Base-by-base conservation (phyloP, 768 basidiomycete species). In the Suillus weaverae region DNA sequence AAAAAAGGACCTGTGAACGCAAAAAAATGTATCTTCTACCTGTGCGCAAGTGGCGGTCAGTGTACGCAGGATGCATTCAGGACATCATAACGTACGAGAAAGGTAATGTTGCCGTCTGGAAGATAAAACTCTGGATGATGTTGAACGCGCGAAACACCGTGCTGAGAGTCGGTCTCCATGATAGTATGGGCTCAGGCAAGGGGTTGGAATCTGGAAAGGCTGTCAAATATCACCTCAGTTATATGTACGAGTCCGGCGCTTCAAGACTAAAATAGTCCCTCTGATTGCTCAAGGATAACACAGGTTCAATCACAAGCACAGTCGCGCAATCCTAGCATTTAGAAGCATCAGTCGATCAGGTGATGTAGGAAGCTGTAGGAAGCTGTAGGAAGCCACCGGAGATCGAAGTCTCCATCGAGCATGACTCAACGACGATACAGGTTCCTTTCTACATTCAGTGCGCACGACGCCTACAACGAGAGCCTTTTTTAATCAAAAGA, bases 91-190 rank as follows among this genome's bases (percentile, higher is more conserved):
- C 83, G 57, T 66, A 88, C 88, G 30, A 86, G 57, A 63, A 89
- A 82, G 6, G 78, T 80, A 0, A 89, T 66, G 68, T 88, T 87
- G 0, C 83, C 89, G 1, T 83, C 83, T 0, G 75, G 70, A 13
- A 90, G 70, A 61, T 86, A 89, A 64, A 85, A 90, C 0, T 80
- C 71, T 0, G 71, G 66, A 41, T 78, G 72, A 7, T 41, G 56
- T 4, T 39, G 26, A 20, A 39, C 14, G 22, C 1, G 22, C 9
- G 22, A 26, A 57, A 26, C 26, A 1, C 56, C 56, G 11, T 41
- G 5, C 10, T 41, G 38, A 30, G 56, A 18, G 18, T 41, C n/a
- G 26, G 26, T 20, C 10, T 26, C 26, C 56, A 59, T 59, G 56
- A 30, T 18, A 51, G 50, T 30, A 39, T 26, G 16, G 36, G 20